Base-by-base conservation (phyloP, 2,329 filamentous ascomycete genomes). In the Elsinoe necatrix region DNA sequence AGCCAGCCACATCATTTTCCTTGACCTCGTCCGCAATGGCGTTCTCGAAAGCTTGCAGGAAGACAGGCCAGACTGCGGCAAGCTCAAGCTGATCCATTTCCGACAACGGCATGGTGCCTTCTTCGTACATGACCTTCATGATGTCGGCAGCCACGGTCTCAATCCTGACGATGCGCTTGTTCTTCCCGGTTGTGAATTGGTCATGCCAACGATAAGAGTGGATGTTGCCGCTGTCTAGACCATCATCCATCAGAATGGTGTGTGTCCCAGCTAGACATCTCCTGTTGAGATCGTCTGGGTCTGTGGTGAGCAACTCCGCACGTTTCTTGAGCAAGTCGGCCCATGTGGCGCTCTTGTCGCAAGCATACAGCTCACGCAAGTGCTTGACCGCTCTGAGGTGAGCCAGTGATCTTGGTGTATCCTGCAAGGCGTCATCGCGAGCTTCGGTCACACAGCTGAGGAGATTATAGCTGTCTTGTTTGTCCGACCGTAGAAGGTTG, bases 231-330 rank as follows among this genome's bases (percentile, higher is more conserved):
- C 75, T 72, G 54, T 80, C 77, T 6, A 92, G 71, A 0, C 87
- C 85, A 69, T 93, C 88, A 62, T 93, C 89, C n/a, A 95, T 78
- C 1, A 95, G 75, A 9, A 92, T 75, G 1, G 80, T 81, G 67
- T 91, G 83, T 25, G 88, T 86, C 1, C 87, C 87, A 11, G 80
- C 70, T 3, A 95, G 76, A 63, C 87, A 93, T 60, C 75, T 76
- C 43, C 72, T 75, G 9, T 81, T 75, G 75, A 89, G 82, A 2
- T 70, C 77, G 4, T 81, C 73, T 63, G 76, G 37, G 69, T 74
- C 61, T 18, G 71, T 69, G 23, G 73, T 66, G 7, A 81, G 68
- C 65, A 73, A 73, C 59, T 75, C 71, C 25, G 72, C 64, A 52
- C 79, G 72, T 56, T 77, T 76, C 34, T 71, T 68, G 52, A 79